Conservation (phyloP, 805 yeast species). For the Alloascoidea hylecoeti region DNA sequence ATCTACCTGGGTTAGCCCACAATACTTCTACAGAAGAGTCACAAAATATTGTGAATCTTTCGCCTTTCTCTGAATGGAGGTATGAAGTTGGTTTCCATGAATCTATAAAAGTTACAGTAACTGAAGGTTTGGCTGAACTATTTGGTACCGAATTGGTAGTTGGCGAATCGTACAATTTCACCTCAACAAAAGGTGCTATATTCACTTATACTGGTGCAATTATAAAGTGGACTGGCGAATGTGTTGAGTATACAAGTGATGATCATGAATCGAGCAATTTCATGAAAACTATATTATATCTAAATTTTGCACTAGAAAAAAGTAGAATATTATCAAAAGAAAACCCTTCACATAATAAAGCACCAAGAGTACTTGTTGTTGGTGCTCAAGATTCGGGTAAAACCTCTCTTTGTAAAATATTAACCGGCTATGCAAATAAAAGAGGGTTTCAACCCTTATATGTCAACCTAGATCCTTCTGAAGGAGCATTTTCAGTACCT, state of each 20-base stretch:
- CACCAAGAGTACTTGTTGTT: slow-evolving; percentile 51
- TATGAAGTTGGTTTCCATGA: slow-evolving; percentile 48
- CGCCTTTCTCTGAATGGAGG: slow-evolving; percentile 51
- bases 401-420: slow-evolving; percentile 53
- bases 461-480: slow-evolving; percentile 67
- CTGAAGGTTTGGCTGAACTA: slow-evolving; percentile 70
- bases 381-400: slow-evolving; percentile 74
- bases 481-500: slow-evolving; percentile 62
- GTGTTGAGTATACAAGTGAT: slow-evolving; percentile 6
- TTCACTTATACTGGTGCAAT: slow-evolving; percentile 55
- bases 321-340: slow-evolving; percentile 19
- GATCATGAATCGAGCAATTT: slow-evolving; percentile 66
- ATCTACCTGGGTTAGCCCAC: too few species aligned
- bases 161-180: slow-evolving; percentile 45
- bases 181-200: slow-evolving; percentile 38
- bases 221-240: slow-evolving; percentile 28
- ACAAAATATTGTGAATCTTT: slow-evolving; percentile 12
- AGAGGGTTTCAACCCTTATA: slow-evolving; percentile 51
- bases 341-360: slow-evolving; percentile 16
- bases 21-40: too few species aligned
- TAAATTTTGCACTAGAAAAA: slow-evolving; percentile 67
- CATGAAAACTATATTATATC: slow-evolving; percentile 46
- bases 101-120: slow-evolving; percentile 32
- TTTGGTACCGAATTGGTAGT: slow-evolving; percentile 87
- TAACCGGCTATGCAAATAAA: slow-evolving; percentile 66